Conservation (phyloP, 495 filamentous ascomycete genomes). For the Hyaloscypha finlandica region DNA sequence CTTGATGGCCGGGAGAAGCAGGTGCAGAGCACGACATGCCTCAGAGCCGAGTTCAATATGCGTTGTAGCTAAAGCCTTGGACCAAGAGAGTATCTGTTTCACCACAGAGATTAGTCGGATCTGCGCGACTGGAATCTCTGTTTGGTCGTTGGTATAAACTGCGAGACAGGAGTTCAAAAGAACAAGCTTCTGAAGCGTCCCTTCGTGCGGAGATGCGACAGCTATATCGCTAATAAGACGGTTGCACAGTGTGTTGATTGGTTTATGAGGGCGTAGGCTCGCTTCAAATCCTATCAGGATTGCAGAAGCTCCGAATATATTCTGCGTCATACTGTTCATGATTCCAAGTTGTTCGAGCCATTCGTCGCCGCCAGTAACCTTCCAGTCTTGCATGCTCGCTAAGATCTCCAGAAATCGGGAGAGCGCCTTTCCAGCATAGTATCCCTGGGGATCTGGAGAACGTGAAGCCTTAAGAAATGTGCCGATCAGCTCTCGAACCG, state of each 20-base stretch:
- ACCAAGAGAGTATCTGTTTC: conserved; percentile 73
- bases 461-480: neutral
- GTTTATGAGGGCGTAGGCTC: conserved; percentile 43
- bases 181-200: conserved; percentile 42
- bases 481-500: neutral
- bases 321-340: conserved; percentile 42
- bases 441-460: conserved; percentile 3
- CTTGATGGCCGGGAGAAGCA: conserved; percentile 68
- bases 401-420: conserved; percentile 42
- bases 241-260: conserved; percentile 51
- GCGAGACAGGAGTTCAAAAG: conserved; percentile 46
- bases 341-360: conserved; percentile 42
- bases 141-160: conserved; percentile 41
- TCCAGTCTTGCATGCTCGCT: conserved; percentile 40
- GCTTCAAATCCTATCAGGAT: conserved; percentile 56
- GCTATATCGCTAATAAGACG: conserved; percentile 55
- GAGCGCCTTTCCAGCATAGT: conserved; percentile 54
- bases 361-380: conserved; percentile 39
- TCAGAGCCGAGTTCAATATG: conserved; percentile 58
- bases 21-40: conserved; percentile 59
- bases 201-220: conserved; percentile 40
- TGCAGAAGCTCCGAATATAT: conserved; percentile 50
- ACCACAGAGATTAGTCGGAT: conserved; percentile 82
- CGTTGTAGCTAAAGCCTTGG: conserved; percentile 44
- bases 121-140: conserved; percentile 60